Percentiles rank a stretch among this genome's conserved stretches.
Conservation (phyloP, 805 yeast genomes). For the Brettanomyces nanus region DNA sequence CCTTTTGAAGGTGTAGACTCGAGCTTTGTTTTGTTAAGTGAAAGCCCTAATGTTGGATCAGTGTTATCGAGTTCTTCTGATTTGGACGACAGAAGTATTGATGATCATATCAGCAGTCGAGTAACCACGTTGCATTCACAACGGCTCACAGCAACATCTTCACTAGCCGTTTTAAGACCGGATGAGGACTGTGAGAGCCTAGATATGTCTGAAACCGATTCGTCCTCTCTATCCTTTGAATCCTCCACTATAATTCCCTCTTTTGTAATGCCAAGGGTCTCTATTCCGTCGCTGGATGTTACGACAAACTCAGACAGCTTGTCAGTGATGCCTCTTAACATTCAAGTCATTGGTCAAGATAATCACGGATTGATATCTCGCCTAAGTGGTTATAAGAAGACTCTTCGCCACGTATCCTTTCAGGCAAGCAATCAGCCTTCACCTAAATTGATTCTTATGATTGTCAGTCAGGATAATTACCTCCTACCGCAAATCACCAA, state of each 20-base stretch:
- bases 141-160: not conserved
- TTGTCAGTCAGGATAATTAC: conserved; percentile 22
- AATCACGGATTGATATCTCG: conserved; percentile 15
- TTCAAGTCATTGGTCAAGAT: conserved; percentile 23
- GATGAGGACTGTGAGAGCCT: not conserved
- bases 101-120: not conserved
- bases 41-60: conserved; percentile 23
- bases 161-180: not conserved
- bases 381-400: conserved; percentile 21
- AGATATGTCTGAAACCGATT: too few species aligned
- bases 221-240: conserved; percentile 14
- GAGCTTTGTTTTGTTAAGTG: too few species aligned
- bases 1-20: conserved; percentile 2
- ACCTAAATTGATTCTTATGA: conserved; percentile 22
- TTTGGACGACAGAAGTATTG: not conserved
- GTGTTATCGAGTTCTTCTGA: conserved; percentile 24
- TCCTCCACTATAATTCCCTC: conserved; percentile 26
- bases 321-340: conserved; percentile 7
- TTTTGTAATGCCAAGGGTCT: conserved; percentile 31
- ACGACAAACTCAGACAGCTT: conserved; percentile 1
- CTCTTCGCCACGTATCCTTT: conserved; percentile 22
- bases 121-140: not conserved
- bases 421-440: conserved; percentile 9
- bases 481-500: conserved; percentile 21
- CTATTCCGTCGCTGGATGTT: conserved; percentile 15